phyloP scores from a whole-genome alignment of 345 rosid genomes.

The Gossypium australe region DNA sequence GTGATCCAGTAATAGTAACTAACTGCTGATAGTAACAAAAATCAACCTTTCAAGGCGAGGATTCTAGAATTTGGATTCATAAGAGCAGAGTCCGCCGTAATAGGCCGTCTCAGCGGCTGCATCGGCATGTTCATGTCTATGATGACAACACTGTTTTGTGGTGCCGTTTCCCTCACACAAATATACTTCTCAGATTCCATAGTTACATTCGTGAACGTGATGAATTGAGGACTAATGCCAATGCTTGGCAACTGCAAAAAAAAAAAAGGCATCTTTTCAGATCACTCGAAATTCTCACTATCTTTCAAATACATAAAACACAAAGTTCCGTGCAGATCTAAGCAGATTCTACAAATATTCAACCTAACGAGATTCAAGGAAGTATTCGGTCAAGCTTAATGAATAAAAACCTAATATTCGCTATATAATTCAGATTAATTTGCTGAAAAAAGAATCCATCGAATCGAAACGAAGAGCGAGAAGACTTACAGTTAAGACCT shows the following conservation, averaged over 20 bases:
- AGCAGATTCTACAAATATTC: constrained; percentile 1
- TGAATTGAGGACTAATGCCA: constrained; percentile 82
- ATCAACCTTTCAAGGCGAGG: constrained; percentile 73
- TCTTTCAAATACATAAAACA: neutral
- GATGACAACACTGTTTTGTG: constrained; percentile 93
- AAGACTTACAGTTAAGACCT: constrained; percentile 67
- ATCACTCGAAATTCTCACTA: constrained; percentile 20
- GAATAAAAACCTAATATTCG: neutral
- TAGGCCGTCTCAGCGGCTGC: constrained; percentile 95
- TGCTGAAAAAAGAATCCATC: neutral
- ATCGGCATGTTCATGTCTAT: constrained; percentile 90
- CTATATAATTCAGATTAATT: constrained; percentile 11
- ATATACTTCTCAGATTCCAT: constrained; percentile 98
- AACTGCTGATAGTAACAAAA: neutral
- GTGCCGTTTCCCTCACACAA: constrained; percentile 94
- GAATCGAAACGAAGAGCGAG: neutral
- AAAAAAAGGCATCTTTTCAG: constrained; percentile 6
- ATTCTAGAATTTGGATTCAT: constrained; percentile 89
- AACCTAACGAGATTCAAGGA: neutral
- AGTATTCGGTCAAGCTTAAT: neutral
- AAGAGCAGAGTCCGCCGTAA: constrained; percentile 91
- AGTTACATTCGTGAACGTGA: constrained; percentile 87
- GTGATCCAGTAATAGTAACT: neutral
- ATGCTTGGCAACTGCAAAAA: constrained; percentile 67
- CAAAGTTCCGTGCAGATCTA: constrained; percentile 13